Evolutionary conservation across 164 flowering plant species (phyloP), one percentile per base, ranked within the genome.

Genomic region (Chimonanthus salicifolius): DNA sequence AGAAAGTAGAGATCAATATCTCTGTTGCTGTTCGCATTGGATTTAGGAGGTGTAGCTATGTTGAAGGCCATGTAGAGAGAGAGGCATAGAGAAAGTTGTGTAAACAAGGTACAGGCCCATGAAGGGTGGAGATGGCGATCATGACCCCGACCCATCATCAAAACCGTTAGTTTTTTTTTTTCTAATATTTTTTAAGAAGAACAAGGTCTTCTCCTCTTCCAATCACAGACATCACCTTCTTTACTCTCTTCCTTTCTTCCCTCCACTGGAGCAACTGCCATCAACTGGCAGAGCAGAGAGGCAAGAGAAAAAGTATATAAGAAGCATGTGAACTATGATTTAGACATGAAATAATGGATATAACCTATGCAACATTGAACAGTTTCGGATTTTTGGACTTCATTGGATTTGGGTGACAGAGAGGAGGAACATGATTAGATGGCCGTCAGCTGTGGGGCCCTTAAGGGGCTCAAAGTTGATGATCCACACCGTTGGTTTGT

Each of bases 1-100:
- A 90, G 72, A 64, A 87, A 90, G 73, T 83, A 82, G 13, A 84
- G 58, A 77, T 90, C 89, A 73, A 47, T 70, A 64, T 72, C 65
- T 65, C 72, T 71, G 6, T 13, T 58, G 44, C 10, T 62, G 2
- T 7, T 46, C 67, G 60, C 54, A 20, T 64, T 54, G n/a, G 73
- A 68, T 47, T 72, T 80, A 62, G 63, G 85, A 77, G 79, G 80
- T 60, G 71, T 79, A 64, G 84, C 88, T 49, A 86, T 67, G 69
- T 83, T 76, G 74, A 90, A 77, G 58, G 84, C 88, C 58, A 83
- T 15, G 70, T 75, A 87, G 67, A 85, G 79, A 74, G 82, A 84
- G 16, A 82, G 50, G 77, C 86, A 88, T 48, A 90, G 84, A 67
- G 70, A 75, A n/a, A 77, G 4, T 77, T 90, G 94, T 0, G 82